Evolutionary conservation across 1,284 basidiomycete species (phyloP).

Genomic region (Entoloma clypeatum): DNA sequence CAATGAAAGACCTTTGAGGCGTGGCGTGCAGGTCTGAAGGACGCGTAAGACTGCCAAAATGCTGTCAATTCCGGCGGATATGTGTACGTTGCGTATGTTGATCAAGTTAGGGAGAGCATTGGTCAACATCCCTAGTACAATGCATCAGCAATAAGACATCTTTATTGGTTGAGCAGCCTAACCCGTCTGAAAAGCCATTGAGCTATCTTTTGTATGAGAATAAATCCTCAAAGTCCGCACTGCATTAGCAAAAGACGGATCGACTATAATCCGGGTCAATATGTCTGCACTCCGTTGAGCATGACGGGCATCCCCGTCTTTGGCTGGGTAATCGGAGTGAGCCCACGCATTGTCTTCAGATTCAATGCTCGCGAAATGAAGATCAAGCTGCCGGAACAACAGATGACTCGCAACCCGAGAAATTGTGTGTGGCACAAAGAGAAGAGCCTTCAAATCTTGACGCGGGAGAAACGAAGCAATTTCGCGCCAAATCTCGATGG

Average conservation of each 20-base stretch:
- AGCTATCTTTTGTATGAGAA: conserved; percentile 44
- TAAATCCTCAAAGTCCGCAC: conserved; percentile 58
- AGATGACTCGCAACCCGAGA: conserved; percentile 66
- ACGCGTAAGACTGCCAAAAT: conserved; percentile 49
- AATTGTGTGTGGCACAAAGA: conserved; percentile 61
- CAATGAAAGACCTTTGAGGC: conserved; percentile 51
- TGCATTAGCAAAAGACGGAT: conserved; percentile 53
- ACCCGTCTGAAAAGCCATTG: conserved; percentile 65
- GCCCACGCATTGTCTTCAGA: conserved; percentile 29
- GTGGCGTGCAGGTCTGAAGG: conserved; percentile 48
- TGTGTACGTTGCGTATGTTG: conserved; percentile 56
- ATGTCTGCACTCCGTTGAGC: conserved; percentile 70
- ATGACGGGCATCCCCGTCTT: conserved; percentile 44
- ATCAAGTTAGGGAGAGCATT: conserved; percentile 62
- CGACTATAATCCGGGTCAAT: conserved; percentile 60
- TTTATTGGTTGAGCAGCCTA: conserved; percentile 14
- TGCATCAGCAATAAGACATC: background rate
- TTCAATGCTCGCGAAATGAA: conserved; percentile 46
- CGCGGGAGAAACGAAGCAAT: conserved; percentile 59
- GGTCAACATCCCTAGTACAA: conserved; percentile 53
- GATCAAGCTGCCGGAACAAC: conserved; percentile 59
- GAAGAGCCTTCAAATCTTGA: conserved; percentile 60
- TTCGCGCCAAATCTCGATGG: conserved; percentile 68
- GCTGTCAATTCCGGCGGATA: conserved; percentile 53
- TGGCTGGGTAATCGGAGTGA: conserved; percentile 12